Evolutionary conservation across 1,139 yeast species (phyloP).

Genomic region (Scheffersomyces cryptocercus): DNA sequence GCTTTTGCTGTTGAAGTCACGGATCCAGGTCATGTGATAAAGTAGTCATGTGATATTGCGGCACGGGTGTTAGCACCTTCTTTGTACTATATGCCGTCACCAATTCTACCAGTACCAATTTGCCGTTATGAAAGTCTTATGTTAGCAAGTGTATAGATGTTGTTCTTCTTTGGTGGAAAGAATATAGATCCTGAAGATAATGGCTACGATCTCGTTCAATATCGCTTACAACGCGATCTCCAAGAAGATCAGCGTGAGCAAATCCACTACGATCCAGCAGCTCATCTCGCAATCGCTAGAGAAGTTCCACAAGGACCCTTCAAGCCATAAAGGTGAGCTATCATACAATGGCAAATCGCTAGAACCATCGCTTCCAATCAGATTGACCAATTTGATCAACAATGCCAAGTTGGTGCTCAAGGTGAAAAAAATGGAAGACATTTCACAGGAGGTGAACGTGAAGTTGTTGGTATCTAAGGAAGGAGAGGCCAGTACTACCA

Average conservation of each 20-base stretch:
- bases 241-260: conserved; percentile 27
- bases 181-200: conserved; percentile 5
- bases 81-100: too few relatives aligned
- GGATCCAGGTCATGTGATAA: too few relatives aligned
- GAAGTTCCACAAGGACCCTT: conserved; percentile 23
- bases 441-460: conserved; percentile 6
- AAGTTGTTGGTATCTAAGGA: conserved; percentile 10
- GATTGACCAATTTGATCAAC: conserved; percentile 34
- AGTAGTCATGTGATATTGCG: too few relatives aligned
- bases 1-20: too few relatives aligned
- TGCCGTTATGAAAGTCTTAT: too few relatives aligned
- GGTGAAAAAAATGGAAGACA: conserved; percentile 6
- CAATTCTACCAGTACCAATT: too few relatives aligned
- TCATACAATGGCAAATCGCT: conserved; percentile 29
- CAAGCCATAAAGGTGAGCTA: conserved; percentile 26
- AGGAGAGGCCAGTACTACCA: conserved; percentile 5
- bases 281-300: conserved; percentile 24
- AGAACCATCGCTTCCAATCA: conserved; percentile 34
- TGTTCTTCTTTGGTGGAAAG: too few relatives aligned
- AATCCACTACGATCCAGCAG: conserved; percentile 30
- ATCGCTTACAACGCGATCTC: conserved; percentile 19
- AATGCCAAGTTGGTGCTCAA: conserved; percentile 31
- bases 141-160: too few relatives aligned
- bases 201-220: conserved; percentile 27
- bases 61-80: too few relatives aligned